phyloP scores from a whole-genome alignment of 2,329 filamentous ascomycete genomes.

The Endocalyx cinctus region DNA sequence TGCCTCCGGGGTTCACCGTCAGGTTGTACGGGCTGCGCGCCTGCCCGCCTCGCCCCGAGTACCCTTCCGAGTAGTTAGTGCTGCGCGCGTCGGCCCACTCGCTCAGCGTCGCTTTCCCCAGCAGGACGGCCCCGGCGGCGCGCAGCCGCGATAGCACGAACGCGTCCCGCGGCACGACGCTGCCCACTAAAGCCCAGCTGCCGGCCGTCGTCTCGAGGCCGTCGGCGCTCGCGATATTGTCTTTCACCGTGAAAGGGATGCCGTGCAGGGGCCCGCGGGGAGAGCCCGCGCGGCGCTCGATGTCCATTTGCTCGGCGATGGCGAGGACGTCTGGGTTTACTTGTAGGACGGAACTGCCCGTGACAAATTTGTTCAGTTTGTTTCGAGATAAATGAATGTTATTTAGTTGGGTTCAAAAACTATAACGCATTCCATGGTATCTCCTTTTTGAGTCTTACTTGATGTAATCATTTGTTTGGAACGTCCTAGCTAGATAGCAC shows the following conservation, averaged over 20 bases:
- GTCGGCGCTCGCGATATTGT: slow-evolving; percentile 66
- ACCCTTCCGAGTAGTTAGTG: slow-evolving; percentile 65
- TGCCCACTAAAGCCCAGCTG: slow-evolving; percentile 61
- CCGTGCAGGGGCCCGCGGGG: slow-evolving; percentile 66
- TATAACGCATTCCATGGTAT: too few relatives aligned
- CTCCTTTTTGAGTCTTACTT: slow-evolving; percentile 53
- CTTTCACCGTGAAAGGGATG: slow-evolving; percentile 72
- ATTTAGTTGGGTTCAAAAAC: too few relatives aligned
- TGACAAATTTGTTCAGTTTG: too few relatives aligned
- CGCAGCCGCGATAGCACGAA: slow-evolving; percentile 58
- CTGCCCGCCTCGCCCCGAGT: slow-evolving; percentile 61
- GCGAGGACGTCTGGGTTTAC: slow-evolving; percentile 61
- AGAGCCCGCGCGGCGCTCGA: slow-evolving; percentile 51
- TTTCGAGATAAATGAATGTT: too few relatives aligned
- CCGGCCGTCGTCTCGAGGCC: slow-evolving; percentile 72
- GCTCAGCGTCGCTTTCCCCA: slow-evolving; percentile 66
- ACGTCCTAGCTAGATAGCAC: slow-evolving; percentile 59
- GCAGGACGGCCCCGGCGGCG: slow-evolving; percentile 48
- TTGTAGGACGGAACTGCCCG: slow-evolving; percentile 58
- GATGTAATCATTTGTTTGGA: slow-evolving; percentile 61
- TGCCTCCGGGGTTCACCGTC: slow-evolving; percentile 63
- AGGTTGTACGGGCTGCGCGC: slow-evolving; percentile 64
- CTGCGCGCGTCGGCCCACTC: slow-evolving; percentile 73
- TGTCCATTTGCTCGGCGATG: slow-evolving; percentile 58
- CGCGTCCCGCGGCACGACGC: slow-evolving; percentile 63